Evolutionary conservation across 2,329 filamentous ascomycete species (phyloP).

Genomic region (Fusarium fracticaudum): DNA sequence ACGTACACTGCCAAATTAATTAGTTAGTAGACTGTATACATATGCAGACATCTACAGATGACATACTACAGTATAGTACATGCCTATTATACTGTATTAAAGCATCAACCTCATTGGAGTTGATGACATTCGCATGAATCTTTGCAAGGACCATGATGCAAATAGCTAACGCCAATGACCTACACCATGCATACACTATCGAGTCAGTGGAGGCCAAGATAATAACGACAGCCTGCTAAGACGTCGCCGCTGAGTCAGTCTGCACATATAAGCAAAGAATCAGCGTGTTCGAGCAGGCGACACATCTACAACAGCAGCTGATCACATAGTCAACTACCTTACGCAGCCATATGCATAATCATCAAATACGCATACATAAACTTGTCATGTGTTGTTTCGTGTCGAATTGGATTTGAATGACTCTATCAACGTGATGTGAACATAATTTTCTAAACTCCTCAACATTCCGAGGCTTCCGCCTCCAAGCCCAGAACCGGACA

Average conservation of each 20-base stretch:
- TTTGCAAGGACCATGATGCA: not conserved
- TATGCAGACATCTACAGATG: not conserved
- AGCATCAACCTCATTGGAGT: not conserved
- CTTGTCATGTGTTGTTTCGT: not conserved
- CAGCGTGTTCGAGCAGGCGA: not conserved
- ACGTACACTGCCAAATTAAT: too few species aligned
- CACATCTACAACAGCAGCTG: not conserved
- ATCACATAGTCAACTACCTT: not conserved
- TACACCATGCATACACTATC: not conserved
- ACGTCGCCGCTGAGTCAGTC: not conserved
- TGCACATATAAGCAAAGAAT: not conserved
- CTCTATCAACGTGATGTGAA: slow-evolving; percentile 1
- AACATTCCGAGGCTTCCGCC: slow-evolving; percentile 33
- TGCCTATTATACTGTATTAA: not conserved
- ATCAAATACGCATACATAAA: not conserved
- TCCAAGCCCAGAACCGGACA: slow-evolving; percentile 22
- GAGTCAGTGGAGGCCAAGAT: not conserved
- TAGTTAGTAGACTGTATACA: not conserved
- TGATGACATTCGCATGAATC: not conserved
- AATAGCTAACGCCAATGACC: not conserved
- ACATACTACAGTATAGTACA: not conserved
- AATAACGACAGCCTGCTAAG: not conserved
- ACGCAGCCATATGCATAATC: not conserved
- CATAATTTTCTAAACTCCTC: slow-evolving; percentile 21
- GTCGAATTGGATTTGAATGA: not conserved